phyloP scores from a whole-genome alignment of 768 basidiomycete genomes.

The Sporobolomyces phaffii region DNA sequence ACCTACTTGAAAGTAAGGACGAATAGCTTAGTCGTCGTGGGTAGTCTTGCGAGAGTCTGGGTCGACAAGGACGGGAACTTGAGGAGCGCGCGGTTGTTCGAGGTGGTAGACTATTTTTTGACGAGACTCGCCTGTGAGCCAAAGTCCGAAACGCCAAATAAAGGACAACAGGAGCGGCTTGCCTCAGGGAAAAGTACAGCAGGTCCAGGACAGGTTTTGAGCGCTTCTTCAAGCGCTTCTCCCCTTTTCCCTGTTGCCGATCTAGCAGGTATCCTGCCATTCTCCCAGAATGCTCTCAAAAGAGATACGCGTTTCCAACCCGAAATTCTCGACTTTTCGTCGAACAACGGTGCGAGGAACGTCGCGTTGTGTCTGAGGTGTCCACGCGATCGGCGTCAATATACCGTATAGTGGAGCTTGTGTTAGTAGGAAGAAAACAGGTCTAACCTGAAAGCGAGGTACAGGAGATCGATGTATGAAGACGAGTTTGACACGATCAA shows the following conservation, averaged over 20 bases:
- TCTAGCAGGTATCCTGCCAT: background rate
- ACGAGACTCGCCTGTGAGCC: too few species aligned
- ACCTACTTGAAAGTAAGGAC: slow-evolving; percentile 32
- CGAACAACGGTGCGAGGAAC: slow-evolving; percentile 28
- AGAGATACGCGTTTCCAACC: slow-evolving; percentile 12
- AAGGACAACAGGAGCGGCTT: too few species aligned
- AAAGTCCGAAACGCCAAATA: too few species aligned
- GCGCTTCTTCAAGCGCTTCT: slow-evolving; percentile 5
- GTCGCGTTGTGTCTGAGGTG: slow-evolving; percentile 30
- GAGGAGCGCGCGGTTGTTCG: slow-evolving; percentile 38
- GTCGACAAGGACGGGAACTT: background rate
- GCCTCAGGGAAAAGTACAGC: slow-evolving; percentile 35
- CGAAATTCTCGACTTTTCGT: background rate
- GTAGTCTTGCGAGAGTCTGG: background rate
- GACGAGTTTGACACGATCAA: slow-evolving; percentile 37
- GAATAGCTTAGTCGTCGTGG: background rate
- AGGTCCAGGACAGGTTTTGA: slow-evolving; percentile 13
- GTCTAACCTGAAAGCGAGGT: slow-evolving; percentile 36
- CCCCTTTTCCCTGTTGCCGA: background rate
- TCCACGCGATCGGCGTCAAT: background rate
- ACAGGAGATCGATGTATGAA: slow-evolving; percentile 34
- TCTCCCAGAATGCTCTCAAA: background rate
- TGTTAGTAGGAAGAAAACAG: background rate
- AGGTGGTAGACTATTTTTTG: slow-evolving; percentile 18
- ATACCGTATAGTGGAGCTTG: too few species aligned